These are phyloP conservation scores for Astrothelium subdiscretum DNA, from an alignment of 495 filamentous ascomycete genomes.

Conservation along the genomic window DNA sequence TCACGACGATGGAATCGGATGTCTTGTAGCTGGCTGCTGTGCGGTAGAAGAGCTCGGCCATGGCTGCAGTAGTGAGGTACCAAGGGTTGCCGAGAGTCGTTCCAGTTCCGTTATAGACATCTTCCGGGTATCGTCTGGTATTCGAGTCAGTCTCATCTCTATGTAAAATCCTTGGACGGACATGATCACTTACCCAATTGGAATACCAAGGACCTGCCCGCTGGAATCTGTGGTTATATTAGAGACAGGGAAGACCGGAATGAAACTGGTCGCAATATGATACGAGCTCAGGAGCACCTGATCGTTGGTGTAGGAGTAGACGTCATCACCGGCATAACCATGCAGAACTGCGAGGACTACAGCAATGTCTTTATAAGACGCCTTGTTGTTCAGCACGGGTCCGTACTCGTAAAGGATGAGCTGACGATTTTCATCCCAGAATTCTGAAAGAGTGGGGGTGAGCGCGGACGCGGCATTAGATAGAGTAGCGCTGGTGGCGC, in stretches of 20 bases:
- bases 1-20: slow-evolving; percentile 12
- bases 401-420: slow-evolving; percentile 22
- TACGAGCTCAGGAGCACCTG: slow-evolving; percentile 12
- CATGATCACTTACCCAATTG: slow-evolving; percentile 6
- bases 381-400: slow-evolving; percentile 14
- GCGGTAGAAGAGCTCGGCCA: slow-evolving; percentile 14
- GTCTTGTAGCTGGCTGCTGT: slow-evolving; percentile 10
- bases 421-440: slow-evolving; percentile 16
- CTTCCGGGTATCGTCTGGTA: slow-evolving; percentile 32
- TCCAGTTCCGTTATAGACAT: slow-evolving; percentile 34
- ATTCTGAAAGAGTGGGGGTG: slow-evolving; percentile 11
- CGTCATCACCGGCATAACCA: slow-evolving; percentile 15
- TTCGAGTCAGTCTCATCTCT: background rate
- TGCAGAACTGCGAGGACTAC: slow-evolving; percentile 19
- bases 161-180: background rate
- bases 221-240: slow-evolving; percentile 8
- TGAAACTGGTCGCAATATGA: slow-evolving; percentile 14
- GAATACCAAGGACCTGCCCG: slow-evolving; percentile 12
- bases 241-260: slow-evolving; percentile 15
- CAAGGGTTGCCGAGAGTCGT: slow-evolving; percentile 34
- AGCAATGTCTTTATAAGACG: slow-evolving; percentile 16
- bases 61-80: slow-evolving; percentile 33
- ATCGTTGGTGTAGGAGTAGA: slow-evolving; percentile 18
- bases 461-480: slow-evolving; percentile 10
- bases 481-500: slow-evolving; percentile 11